Evolutionary conservation across 305 asterid species (phyloP), one percentile per base, ranked within the genome.

Genomic region (Euphrasia arctica): DNA sequence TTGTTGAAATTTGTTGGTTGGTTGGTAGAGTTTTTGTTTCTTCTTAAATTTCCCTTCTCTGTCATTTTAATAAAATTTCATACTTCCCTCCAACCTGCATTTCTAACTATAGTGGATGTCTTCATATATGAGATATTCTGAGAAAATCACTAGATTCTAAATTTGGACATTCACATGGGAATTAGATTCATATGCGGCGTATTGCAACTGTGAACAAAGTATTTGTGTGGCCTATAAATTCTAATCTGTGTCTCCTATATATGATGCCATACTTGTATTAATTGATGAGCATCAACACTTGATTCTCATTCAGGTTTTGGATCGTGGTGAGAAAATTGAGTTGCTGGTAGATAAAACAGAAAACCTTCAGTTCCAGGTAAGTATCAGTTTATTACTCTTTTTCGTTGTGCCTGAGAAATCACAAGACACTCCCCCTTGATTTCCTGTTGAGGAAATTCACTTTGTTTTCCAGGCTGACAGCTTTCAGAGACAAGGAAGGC

Each of bases 401-500:
- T 25, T 36, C 39, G 52, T 58, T 31, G 61, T 25, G 27, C 48
- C 47, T 52, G 49, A 67, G 22, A 25, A 65, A 13, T 43, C 34
- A 50, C 10, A 12, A 6, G 22, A 50, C 42, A 45, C 9, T 3
- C 60, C 2, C 22, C 9, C 6, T 14, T 5, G 50, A 27, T 60
- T 41, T 62, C 60, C 11, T 54, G 31, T 25, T 25, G 27, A 25
- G 27, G 27, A 25, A 25, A 25, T 25, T 25, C 27, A 25, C 2
- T 25, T 65, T 54, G 73, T 31, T 48, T 63, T 75, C 64, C 82
- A 93, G 99, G 99, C 99, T 41, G 99, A 93, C 75, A 90, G 95
- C 78, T 93, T 93, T 75, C 99, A 93, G 74, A 82, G 99, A 78
- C 99, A 93, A 69, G 99, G 99, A 15, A 79, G 99, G 81, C 94